Evolutionary conservation across 2,329 filamentous ascomycete genomes (phyloP).

Genomic region (Plenodomus lindquistii): DNA sequence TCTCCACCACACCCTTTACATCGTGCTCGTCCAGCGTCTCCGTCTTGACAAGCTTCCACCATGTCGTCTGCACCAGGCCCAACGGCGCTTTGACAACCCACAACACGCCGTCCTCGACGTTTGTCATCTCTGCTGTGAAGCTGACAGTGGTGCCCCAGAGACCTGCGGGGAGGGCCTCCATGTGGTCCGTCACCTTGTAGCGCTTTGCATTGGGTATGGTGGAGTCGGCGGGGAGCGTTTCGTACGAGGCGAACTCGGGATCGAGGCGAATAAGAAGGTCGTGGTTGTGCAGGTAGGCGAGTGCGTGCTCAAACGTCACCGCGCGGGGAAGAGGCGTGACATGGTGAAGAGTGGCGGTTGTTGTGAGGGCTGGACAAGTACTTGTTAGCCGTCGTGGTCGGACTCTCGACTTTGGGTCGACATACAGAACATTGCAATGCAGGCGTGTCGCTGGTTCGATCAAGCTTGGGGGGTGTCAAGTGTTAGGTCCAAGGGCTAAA

Average conservation of each 20-base stretch:
- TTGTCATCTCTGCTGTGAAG: constrained; percentile 40
- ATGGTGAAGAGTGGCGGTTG: constrained; percentile 39
- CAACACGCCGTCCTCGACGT: constrained; percentile 37
- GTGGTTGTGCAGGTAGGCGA: constrained; percentile 39
- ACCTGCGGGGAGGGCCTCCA: constrained; percentile 41
- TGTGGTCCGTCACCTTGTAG: constrained; percentile 44
- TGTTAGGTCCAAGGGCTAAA: too few species aligned
- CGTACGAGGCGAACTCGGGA: constrained; percentile 41
- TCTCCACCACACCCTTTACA: constrained; percentile 9
- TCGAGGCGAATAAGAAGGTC: constrained; percentile 44
- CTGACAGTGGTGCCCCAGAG: constrained; percentile 43
- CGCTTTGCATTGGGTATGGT: constrained; percentile 31
- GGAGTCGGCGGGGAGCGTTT: constrained; percentile 25
- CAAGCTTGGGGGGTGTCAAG: too few species aligned
- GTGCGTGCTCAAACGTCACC: constrained; percentile 23
- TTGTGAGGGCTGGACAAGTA: constrained; percentile 33
- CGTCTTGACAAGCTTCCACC: constrained; percentile 33
- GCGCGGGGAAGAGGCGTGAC: constrained; percentile 36
- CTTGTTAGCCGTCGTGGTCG: background rate
- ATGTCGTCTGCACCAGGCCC: constrained; percentile 38
- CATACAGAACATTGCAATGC: background rate
- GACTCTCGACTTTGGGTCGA: background rate
- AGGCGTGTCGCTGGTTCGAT: too few species aligned
- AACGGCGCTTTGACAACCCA: constrained; percentile 44
- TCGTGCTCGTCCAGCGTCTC: constrained; percentile 17